Evolutionary conservation across 805 yeast species (phyloP), one percentile per base, ranked within the genome.

Genomic region (Kuraishia molischiana): DNA sequence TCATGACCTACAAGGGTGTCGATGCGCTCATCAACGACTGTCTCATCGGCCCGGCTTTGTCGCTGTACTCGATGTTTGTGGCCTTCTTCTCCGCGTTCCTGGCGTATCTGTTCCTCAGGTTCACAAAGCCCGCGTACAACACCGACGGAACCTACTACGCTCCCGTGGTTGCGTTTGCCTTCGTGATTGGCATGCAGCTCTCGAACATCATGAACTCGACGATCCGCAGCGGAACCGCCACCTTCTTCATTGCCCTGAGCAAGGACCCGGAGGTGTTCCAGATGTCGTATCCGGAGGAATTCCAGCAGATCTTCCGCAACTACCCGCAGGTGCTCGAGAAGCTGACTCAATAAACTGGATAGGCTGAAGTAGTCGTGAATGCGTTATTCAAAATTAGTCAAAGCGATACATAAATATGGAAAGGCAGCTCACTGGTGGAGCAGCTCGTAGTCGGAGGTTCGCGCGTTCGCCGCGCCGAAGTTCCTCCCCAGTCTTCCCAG

Each of bases 21-120:
- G 87, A 84, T 56, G 89, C 92, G 1, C 61, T 90, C 48, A 74
- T 86, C 43, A 87, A 85, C 51, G 95, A 89, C 58, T 80, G 85
- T 46, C 68, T 89, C 43, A 78, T 89, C 38, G 79, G 78, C 44
- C 77, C 89, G 2, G 83, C 95, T 0, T 61, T 87, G 44, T 74
- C 79, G n/a, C 74, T 89, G 46, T 89, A 81, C 52, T 62, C 92
- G 0, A 54, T 82, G 34, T 76, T 86, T 49, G 77, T 80, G 8
- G 84, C 84, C 10, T 81, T 79, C 40, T 48, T 56, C 20, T 51
- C 26, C 45, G 59, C 38, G 5, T 66, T 78, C 38, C 66, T 82
- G 43, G 74, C 83, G 3, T 85, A 69, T 58, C 63, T 84, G 39
- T 85, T 77, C 56, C 66, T 85, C 56, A 69, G 69, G 51, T 74